Percentiles rank a stretch among this genome's conserved stretches.
Evolutionary conservation across 1,284 basidiomycete genomes (phyloP).

Genomic region (Boletus subluridellus): DNA sequence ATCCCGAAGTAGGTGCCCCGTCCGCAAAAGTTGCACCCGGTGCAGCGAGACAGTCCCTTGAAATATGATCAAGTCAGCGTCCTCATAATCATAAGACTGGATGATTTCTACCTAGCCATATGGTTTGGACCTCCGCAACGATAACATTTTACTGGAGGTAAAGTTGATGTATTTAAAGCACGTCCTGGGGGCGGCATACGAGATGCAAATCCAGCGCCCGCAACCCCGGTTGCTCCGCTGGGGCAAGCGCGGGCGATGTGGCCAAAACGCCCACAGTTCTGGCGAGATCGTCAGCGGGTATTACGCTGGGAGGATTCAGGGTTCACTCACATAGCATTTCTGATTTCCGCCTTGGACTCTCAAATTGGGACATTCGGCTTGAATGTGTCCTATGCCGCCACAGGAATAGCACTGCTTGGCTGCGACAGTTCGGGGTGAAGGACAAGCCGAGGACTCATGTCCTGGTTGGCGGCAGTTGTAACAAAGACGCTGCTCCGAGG

Average conservation of each 20-base stretch:
- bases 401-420: constrained; percentile 61
- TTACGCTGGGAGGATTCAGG: constrained; percentile 3
- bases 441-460: constrained; percentile 86
- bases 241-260: constrained; percentile 77
- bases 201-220: constrained; percentile 50
- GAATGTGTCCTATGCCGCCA: constrained; percentile 72
- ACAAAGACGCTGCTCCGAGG: constrained; percentile 82
- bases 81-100: not conserved
- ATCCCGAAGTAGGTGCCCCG: constrained; percentile 39
- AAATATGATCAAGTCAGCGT: constrained; percentile 7
- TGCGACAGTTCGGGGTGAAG: constrained; percentile 71
- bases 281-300: constrained; percentile 14
- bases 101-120: constrained; percentile 58
- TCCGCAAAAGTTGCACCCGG: constrained; percentile 54
- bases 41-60: constrained; percentile 74
- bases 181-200: constrained; percentile 71
- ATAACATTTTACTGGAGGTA: constrained; percentile 80
- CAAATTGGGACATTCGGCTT: constrained; percentile 83
- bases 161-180: constrained; percentile 66
- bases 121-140: constrained; percentile 80
- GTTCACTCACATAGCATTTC: constrained; percentile 77
- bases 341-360: constrained; percentile 62
- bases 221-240: constrained; percentile 42
- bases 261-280: constrained; percentile 77
- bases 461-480: constrained; percentile 91